Conservation (phyloP, 495 filamentous ascomycete genomes). For the Pyrenula massariospora region DNA sequence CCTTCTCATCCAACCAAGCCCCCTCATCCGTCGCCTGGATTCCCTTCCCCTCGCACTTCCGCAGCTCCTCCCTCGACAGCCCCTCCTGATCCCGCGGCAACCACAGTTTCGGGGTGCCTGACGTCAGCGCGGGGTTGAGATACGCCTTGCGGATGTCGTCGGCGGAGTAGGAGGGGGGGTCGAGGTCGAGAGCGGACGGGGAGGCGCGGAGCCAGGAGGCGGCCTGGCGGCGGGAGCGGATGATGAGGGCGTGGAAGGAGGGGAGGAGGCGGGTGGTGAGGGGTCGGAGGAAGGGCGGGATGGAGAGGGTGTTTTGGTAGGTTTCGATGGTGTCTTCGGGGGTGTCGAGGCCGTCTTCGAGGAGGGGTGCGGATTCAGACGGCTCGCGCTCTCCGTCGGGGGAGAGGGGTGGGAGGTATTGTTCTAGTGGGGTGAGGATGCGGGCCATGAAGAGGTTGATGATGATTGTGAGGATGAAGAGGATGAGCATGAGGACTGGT, state of each 20-base stretch:
- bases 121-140: constrained; percentile 54
- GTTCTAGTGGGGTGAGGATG: constrained; percentile 61
- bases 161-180: constrained; percentile 36
- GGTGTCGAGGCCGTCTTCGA: constrained; percentile 2
- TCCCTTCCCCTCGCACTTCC: constrained; percentile 33
- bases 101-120: constrained; percentile 51
- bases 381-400: constrained; percentile 31
- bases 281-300: constrained; percentile 12
- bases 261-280: constrained; percentile 67
- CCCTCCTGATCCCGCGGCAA: constrained; percentile 56
- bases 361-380: constrained; percentile 7
- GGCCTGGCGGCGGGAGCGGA: constrained; percentile 54
- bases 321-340: not conserved
- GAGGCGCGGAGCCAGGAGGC: not conserved
- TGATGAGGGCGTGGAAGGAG: constrained; percentile 61
- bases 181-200: constrained; percentile 36
- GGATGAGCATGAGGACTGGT: constrained; percentile 64
- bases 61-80: constrained; percentile 49
- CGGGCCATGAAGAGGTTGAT: constrained; percentile 68
- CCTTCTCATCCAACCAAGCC: constrained; percentile 51
- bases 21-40: constrained; percentile 52
- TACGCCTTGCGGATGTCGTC: constrained; percentile 49
- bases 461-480: constrained; percentile 63
- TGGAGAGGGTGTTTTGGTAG: constrained; percentile 6
- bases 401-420: constrained; percentile 55